Evolutionary conservation across 768 basidiomycete species (phyloP), one percentile per base, ranked within the genome.

Genomic region (Russula earlei): DNA sequence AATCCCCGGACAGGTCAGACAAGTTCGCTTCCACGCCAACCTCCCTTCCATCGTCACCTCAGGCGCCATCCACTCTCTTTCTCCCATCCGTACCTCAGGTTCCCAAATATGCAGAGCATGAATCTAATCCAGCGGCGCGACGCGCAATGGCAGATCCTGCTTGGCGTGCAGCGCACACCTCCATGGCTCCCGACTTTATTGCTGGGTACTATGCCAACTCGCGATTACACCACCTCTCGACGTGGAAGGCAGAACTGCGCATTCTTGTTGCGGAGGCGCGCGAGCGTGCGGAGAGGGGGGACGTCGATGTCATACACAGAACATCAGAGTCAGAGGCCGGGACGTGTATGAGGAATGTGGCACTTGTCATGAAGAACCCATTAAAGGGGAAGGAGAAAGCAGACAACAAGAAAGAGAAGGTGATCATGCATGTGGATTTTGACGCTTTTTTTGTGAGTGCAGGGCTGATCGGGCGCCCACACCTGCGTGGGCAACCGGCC

Each of bases 361-460:
- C 72, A 46, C 65, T 83, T 3, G 68, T 75, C 4, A 66, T 74
- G 64, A 72, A 69, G 53, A 80, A 81, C 8, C 78, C 82, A 38
- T 74, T 75, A 64, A 83, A 84, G 61, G 77, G 74, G 42, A 84
- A 82, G 67, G 76, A 72, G 58, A 82, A 76, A 63, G 79, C 74
- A 15, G 70, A 68, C 45, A 77, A 75, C 40, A 74, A 74, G 33
- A 62, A 75, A 33, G 78, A 82, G 41, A 76, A 77, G 15, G 80
- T 88, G 10, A 86, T 91, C 64, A 89, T 93, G 87, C 91, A 93
- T 64, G 90, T 87, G 62, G 91, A 93, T 68, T 97, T 98, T 61
- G 96, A 99, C 65, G 91, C 85, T 60, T 98, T 97, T 75, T 99
- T 99, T 66, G 94, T 97, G 11, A 84, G 89, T 1, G 95, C 85